phyloP scores from a whole-genome alignment of 2,329 filamentous ascomycete species.

The Tolypocladium nubicola region DNA sequence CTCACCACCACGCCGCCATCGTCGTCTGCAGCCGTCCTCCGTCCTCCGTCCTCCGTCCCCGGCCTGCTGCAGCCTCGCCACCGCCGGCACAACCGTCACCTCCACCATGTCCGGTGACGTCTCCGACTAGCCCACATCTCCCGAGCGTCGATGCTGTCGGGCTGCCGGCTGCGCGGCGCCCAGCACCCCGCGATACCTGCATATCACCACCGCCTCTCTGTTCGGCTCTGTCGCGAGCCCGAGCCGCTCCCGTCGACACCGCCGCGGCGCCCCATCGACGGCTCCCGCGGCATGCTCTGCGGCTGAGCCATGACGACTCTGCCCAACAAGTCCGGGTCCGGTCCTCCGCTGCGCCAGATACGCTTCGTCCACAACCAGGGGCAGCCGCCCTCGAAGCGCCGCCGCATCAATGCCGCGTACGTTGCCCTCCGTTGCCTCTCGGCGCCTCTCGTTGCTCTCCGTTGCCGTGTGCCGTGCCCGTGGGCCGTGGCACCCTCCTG shows the following conservation, averaged over 20 bases:
- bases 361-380: conserved; percentile 78
- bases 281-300: conserved; percentile 21
- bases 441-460: too few relatives aligned
- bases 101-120: not conserved
- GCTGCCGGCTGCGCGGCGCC: not conserved
- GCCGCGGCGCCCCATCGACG: not conserved
- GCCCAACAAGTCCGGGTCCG: conserved; percentile 28
- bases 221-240: not conserved
- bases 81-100: not conserved
- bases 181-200: not conserved
- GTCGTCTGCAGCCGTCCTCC: not conserved
- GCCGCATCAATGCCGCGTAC: conserved; percentile 70
- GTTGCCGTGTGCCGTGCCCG: not conserved
- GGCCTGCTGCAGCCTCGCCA: not conserved
- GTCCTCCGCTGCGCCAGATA: conserved; percentile 45
- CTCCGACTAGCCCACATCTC: not conserved
- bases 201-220: not conserved
- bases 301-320: conserved; percentile 33
- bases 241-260: conserved; percentile 1
- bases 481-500: too few relatives aligned
- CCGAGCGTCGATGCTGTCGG: not conserved
- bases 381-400: conserved; percentile 67
- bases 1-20: not conserved
- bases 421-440: too few relatives aligned
- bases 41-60: not conserved